phyloP scores from a whole-genome alignment of 495 filamentous ascomycete species.

The Cercophora scortea region DNA sequence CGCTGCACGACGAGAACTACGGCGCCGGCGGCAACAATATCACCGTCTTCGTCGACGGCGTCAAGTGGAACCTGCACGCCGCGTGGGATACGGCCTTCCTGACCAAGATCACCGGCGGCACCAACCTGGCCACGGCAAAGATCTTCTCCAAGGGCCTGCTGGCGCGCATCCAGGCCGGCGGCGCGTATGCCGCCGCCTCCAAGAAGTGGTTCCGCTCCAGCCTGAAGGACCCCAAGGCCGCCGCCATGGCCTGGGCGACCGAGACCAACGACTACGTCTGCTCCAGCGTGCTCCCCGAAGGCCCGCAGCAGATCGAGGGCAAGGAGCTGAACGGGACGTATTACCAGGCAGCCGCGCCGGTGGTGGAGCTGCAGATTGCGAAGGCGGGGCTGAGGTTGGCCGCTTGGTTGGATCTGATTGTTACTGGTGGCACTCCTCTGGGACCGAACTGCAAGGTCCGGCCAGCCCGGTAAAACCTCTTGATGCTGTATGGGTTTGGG shows the following conservation, averaged over 20 bases:
- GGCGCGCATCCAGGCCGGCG: conserved; percentile 37
- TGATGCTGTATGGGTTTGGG: too few relatives aligned
- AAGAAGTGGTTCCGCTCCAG: conserved; percentile 39
- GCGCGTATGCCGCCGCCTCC: conserved; percentile 37
- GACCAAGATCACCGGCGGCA: conserved; percentile 41
- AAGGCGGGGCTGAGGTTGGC: conserved; percentile 48
- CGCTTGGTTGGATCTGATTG: conserved; percentile 26
- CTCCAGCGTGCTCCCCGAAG: conserved; percentile 35
- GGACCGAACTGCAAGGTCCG: too few relatives aligned
- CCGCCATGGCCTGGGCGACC: conserved; percentile 45
- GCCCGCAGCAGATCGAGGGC: conserved; percentile 27
- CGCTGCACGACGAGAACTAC: conserved; percentile 3
- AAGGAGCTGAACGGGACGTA: conserved; percentile 44
- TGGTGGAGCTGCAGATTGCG: conserved; percentile 55
- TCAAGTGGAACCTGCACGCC: conserved; percentile 52
- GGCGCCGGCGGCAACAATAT: conserved; percentile 28
- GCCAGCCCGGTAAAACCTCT: too few relatives aligned
- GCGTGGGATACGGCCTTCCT: conserved; percentile 62
- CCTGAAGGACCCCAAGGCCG: conserved; percentile 23
- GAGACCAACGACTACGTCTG: conserved; percentile 54
- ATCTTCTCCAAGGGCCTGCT: conserved; percentile 19
- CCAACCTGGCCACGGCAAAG: conserved; percentile 25
- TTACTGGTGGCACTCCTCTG: neutral
- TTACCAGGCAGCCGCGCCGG: conserved; percentile 41
- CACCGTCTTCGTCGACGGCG: conserved; percentile 45